Evolutionary conservation across 345 rosid species (phyloP), one percentile per base, ranked within the genome.

Genomic region (Aurinia saxatilis): DNA sequence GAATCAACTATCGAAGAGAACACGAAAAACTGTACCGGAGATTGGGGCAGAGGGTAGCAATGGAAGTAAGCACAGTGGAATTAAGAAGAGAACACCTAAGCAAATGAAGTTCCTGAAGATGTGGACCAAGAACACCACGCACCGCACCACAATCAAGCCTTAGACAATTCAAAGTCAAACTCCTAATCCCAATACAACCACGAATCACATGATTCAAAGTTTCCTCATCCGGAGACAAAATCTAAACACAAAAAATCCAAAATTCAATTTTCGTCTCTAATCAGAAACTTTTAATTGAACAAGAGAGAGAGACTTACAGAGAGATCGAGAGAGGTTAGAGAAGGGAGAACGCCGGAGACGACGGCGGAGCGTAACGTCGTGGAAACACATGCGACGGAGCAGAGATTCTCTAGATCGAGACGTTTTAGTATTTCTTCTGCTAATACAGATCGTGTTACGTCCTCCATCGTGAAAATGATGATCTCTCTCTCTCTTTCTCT

Each of bases 361-460:
- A 70, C 81, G 63, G 76, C 54, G 57, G 65, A 75, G 73, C 78
- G 84, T 4, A 86, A 70, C 30, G 72, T 17, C 27, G 65, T 75
- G 72, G 73, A 71, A 37, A 80, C 81, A 57, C 90, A 84, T 1
- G 87, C 75, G 34, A 77, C 72, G 47, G 85, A 67, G 50, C 77
- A 80, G 0, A 84, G 80, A 2, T 73, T 60, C 60, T 80, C 80
- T 23, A 84, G 63, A 61, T 81, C 90, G 55, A 86, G 57, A 44
- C 73, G 80, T 7, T 41, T 36, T 0, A 86, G 73, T 29, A 84
- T 77, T 44, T 82, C 90, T 55, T 74, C 71, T 10, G 60, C 57
- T 27, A 81, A 53, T 13, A 80, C 61, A 21, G 66, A 58, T 57
- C 44, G 57, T 29, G 78, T 33, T 25, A 73, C 72, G 18, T 60